Evolutionary conservation across 805 yeast species (phyloP).

Genomic region (Ogataea trehaloabstinens): DNA sequence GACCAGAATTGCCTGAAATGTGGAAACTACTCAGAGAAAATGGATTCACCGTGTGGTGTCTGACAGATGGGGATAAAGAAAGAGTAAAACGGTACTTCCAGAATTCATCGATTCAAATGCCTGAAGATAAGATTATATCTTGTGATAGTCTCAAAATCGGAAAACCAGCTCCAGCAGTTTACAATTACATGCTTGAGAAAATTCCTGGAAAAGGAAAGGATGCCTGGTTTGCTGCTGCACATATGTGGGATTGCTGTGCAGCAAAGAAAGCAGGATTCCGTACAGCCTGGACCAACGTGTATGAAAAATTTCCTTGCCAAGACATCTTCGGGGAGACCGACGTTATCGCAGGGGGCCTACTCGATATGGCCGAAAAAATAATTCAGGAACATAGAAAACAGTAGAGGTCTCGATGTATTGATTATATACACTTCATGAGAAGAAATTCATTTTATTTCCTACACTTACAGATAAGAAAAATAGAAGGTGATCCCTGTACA

Average conservation of each 20-base stretch:
- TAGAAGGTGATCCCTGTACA: no score
- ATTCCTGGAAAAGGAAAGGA: constrained; percentile 28
- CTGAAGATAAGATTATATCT: constrained; percentile 27
- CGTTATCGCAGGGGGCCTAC: constrained; percentile 27
- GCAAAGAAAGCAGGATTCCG: constrained; percentile 30
- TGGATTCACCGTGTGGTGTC: constrained; percentile 32
- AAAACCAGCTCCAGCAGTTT: constrained; percentile 30
- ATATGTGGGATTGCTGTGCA: constrained; percentile 34
- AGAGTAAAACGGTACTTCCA: constrained; percentile 30
- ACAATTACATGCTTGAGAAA: constrained; percentile 24
- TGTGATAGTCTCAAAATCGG: constrained; percentile 31
- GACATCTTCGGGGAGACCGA: constrained; percentile 32
- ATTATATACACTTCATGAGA: no score
- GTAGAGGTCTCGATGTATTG: no score
- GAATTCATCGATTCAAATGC: constrained; percentile 27
- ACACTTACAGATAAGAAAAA: no score
- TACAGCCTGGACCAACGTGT: constrained; percentile 33
- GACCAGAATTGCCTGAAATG: constrained; percentile 30
- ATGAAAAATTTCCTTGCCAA: constrained; percentile 28
- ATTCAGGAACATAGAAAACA: constrained; percentile 19
- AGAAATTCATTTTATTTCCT: no score
- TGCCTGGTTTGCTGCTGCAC: constrained; percentile 34
- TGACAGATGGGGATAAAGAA: constrained; percentile 29
- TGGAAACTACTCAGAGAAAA: constrained; percentile 27
- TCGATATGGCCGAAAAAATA: constrained; percentile 31